These are phyloP conservation scores for Cymbopogon flexuosus DNA, from an alignment of 202 grass and related monocot genomes.

Conservation along the genomic window DNA sequence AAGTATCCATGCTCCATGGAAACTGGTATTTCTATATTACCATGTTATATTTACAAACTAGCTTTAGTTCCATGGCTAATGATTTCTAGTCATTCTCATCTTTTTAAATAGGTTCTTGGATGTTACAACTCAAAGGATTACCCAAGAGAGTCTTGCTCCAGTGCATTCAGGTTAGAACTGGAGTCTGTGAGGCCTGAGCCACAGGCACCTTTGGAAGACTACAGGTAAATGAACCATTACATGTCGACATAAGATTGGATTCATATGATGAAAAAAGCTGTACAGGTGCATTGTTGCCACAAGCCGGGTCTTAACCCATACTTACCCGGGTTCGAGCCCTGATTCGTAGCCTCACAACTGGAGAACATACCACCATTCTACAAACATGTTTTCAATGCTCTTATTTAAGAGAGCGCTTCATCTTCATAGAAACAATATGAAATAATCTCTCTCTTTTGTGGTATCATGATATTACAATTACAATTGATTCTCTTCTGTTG, in stretches of 20 bases:
- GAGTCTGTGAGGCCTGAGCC: constrained; percentile 86
- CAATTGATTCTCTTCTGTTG: constrained; percentile 17
- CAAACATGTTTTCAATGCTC: background rate
- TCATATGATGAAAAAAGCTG: constrained; percentile 8
- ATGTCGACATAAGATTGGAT: constrained; percentile 5
- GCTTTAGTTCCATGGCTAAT: constrained; percentile 4
- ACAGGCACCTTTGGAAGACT: constrained; percentile 82
- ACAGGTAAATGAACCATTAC: constrained; percentile 51
- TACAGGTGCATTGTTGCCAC: background rate
- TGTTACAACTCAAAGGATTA: constrained; percentile 76
- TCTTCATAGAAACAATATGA: background rate
- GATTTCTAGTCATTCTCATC: constrained; percentile 32
- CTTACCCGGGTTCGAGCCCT: background rate
- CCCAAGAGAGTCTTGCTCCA: constrained; percentile 78
- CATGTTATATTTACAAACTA: constrained; percentile 27
- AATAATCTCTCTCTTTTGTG: constrained; percentile 11
- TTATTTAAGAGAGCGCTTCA: background rate
- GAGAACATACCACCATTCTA: background rate
- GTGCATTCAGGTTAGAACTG: constrained; percentile 75
- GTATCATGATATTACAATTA: constrained; percentile 9
- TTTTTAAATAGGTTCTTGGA: constrained; percentile 71
- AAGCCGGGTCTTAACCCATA: background rate
- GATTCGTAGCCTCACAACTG: background rate
- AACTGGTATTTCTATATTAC: constrained; percentile 56
- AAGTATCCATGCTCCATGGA: constrained; percentile 87